Base-by-base conservation (phyloP, 257 asterid species). In the Galeopsis tetrahit region DNA sequence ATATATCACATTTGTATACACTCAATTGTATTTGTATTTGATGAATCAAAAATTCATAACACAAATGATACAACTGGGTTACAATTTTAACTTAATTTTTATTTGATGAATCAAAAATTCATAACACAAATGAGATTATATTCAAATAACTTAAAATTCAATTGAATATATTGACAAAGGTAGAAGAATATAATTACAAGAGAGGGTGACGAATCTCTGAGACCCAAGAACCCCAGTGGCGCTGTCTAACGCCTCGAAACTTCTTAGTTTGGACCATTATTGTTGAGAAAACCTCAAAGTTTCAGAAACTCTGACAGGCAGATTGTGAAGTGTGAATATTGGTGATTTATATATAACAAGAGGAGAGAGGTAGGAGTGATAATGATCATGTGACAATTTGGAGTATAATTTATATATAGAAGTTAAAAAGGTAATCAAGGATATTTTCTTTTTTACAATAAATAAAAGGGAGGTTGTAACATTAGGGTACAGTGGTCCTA, bases 181-280 rank as follows among this genome's bases (percentile, higher is more conserved):
- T 0, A 21, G 28, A 21, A 21, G 28, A 21, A 21, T 21, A 21
- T 21, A 21, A 70, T 79, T 92, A 92, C 98, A 92, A 83, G 44
- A 89, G 69, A 5, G 98, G 98, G 32, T 92, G 98, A 56, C 98
- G 96, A 73, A 90, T 92, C 81, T 92, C 98, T 43, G 98, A 92
- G 66, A 92, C 98, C 98, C 98, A 92, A 67, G 98, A 90, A 49
- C 98, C 98, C 98, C 96, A 92, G 63, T 92, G 96, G 67, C 98
- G 96, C 58, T 92, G 98, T 73, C 98, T 81, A 81, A 92, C 98
- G 52, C 98, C 96, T 80, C 98, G 83, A 66, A 71, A 92, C 77
- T 92, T 92, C 82, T 78, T 92, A 1, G 89, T 59, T 7, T 85
- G 93, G 72, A 84, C 96, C 97, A 92, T 57, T 71, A 92, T 57